Evolutionary conservation across 306 rosid species (phyloP), one percentile per base, ranked within the genome.

Genomic region (Vigna hirtella): DNA sequence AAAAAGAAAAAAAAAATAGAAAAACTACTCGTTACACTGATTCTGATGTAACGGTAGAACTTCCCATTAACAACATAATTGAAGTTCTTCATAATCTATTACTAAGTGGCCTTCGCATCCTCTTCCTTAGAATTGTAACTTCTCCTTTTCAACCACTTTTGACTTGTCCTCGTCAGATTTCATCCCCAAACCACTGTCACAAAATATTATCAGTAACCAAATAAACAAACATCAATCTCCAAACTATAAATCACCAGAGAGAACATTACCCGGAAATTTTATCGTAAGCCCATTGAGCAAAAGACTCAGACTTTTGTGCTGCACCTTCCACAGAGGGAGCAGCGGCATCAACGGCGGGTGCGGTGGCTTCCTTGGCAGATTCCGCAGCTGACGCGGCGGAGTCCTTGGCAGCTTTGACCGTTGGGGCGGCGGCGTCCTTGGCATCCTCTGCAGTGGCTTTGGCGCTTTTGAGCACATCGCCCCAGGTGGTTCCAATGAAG

Each of bases 261-360:
- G 16, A 38, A 57, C 3, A 45, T 16, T 88, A 89, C 98, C 43
- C 32, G 38, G 83, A 2, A 40, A 91, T 7, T 32, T 86, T 83
- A 30, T 66, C 66, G 43, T 53, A 74, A 65, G 86, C 86, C 94
- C 94, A 81, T 2, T 30, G 10, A 32, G 83, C 72, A 79, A 87
- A 89, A 18, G 85, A 32, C 13, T 70, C 81, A 0, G 88, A 8
- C 5, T 66, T 74, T n/a, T 82, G 73, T 28, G 72, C 18, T 24
- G 88, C 84, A 0, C 63, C 80, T 2, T 1, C 7, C 0, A 7
- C 16, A 1, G 10, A 38, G 2, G 67, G 67, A 30, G 67, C 6
- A 6, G 13, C 1, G 36, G 67, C 20, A 4, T 61, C 11, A 15
- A 15, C 5, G 0, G 13, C 4, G 0, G 67, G 67, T 28, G 18